These are phyloP conservation scores for Yamadazyma triangularis DNA, from an alignment of 1,139 yeast species.

Conservation along the genomic window DNA sequence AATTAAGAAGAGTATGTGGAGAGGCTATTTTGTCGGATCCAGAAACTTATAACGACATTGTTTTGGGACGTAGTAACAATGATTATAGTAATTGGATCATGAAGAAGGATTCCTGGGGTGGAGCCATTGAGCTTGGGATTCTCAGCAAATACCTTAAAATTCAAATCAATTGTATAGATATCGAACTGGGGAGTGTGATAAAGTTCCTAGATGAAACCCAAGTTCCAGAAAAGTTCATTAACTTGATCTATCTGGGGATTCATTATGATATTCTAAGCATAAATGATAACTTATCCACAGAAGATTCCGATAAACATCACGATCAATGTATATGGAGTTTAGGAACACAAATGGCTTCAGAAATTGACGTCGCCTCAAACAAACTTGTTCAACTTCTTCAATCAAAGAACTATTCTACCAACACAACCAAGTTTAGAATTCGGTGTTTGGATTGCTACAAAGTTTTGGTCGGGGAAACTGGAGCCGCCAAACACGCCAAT, in stretches of 20 bases:
- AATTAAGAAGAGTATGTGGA: constrained; percentile 48
- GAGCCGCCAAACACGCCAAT: constrained; percentile 64
- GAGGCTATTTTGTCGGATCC: constrained; percentile 41
- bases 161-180: constrained; percentile 60
- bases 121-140: constrained; percentile 75
- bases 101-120: constrained; percentile 73
- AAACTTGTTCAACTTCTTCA: constrained; percentile 46
- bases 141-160: constrained; percentile 51
- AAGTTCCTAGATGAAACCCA: constrained; percentile 44
- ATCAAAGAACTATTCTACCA: constrained; percentile 57
- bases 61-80: constrained; percentile 49
- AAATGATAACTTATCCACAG: constrained; percentile 22
- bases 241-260: constrained; percentile 64
- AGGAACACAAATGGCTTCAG: constrained; percentile 17
- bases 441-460: constrained; percentile 56
- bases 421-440: constrained; percentile 57
- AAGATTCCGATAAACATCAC: constrained; percentile 14
- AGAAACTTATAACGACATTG: constrained; percentile 47
- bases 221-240: constrained; percentile 33
- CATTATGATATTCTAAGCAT: constrained; percentile 67
- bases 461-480: constrained; percentile 58
- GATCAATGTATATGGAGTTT: constrained; percentile 40
- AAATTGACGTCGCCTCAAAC: constrained; percentile 33
- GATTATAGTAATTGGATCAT: constrained; percentile 62
- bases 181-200: constrained; percentile 60